These are phyloP conservation scores for Aulographum hederae DNA, from an alignment of 2,329 filamentous ascomycete genomes.

Conservation along the genomic window DNA sequence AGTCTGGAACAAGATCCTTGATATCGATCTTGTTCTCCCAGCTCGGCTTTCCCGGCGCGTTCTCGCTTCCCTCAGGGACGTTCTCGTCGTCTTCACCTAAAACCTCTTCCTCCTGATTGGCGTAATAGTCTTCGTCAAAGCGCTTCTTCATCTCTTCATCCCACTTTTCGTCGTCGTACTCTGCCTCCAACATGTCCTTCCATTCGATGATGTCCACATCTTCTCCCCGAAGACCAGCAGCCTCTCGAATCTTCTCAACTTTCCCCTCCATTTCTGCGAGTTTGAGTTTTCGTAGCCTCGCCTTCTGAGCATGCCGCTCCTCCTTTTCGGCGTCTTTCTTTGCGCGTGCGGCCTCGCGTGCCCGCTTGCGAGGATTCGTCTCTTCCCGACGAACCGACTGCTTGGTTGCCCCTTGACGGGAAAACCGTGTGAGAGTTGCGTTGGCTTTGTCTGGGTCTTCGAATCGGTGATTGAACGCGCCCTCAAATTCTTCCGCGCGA, in stretches of 20 bases:
- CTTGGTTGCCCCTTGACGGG: constrained; percentile 65
- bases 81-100: constrained; percentile 14
- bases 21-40: constrained; percentile 99
- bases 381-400: constrained; percentile 79
- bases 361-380: constrained; percentile 54
- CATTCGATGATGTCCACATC: constrained; percentile 59
- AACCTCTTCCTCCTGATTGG: constrained; percentile 34
- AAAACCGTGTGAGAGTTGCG: constrained; percentile 72
- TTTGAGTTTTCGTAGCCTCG: constrained; percentile 69
- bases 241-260: constrained; percentile 72
- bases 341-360: constrained; percentile 59
- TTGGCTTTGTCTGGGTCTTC: constrained; percentile 82
- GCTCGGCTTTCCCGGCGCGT: constrained; percentile 60
- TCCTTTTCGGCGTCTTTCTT: constrained; percentile 63
- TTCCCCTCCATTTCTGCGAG: constrained; percentile 81
- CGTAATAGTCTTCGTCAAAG: constrained; percentile 87
- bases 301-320: constrained; percentile 61
- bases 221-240: constrained; percentile 59
- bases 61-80: constrained; percentile 28
- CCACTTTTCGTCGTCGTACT: constrained; percentile 81
- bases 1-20: constrained; percentile 75
- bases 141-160: constrained; percentile 74
- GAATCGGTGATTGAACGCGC: constrained; percentile 89
- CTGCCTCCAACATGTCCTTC: constrained; percentile 66
- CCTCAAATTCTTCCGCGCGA: constrained; percentile 71